Base-by-base conservation (phyloP, 2,329 filamentous ascomycete species). In the Diaporthe amygdali region DNA sequence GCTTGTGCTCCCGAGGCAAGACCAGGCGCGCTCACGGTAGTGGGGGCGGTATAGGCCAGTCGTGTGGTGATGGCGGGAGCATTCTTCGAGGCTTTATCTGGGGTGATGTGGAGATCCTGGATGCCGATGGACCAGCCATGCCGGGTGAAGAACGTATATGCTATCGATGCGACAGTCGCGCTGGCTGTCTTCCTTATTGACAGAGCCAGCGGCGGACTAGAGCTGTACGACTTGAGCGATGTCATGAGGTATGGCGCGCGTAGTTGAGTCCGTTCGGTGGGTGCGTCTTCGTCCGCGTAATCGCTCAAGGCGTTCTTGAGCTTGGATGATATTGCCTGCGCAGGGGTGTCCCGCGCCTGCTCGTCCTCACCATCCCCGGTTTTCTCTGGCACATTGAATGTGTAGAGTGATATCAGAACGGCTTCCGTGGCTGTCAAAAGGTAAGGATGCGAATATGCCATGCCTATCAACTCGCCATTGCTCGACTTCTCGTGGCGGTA, bases 51-150 rank as follows among this genome's bases (percentile, higher is more conserved):
- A 71, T 83, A 84, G 17, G 84, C 84, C 5, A 85, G 76, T 9
- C 80, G 77, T 3, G 83, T 84, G 0, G 75, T 78, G 27, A 85
- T 78, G 15, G 82, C 79, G 0, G 83, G 78, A 22, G 70, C 68
- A 17, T 51, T 10, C 25, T 71, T 68, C 3, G 32, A 32, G 9
- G 39, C 47, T 27, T 47, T 15, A 34, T 41, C 54, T 5, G 56
- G 47, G 0, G 77, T 81, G 52, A 97, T 87, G 71, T 92, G 91
- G 52, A 98, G 84, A 80, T 98, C 96, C 80, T 98, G 96, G n/a
- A 98, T 89, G 2, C 95, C 95, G 20, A 97, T 88, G 9, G 93
- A 95, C 94, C 95, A 98, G 34, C 95, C 95, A 52, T 90, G 91
- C 3, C 92, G 86, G 2, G 93, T 93, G 20, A 92, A 91, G 74